Evolutionary conservation across 805 yeast genomes (phyloP).

Genomic region (Teunomyces panamensis): DNA sequence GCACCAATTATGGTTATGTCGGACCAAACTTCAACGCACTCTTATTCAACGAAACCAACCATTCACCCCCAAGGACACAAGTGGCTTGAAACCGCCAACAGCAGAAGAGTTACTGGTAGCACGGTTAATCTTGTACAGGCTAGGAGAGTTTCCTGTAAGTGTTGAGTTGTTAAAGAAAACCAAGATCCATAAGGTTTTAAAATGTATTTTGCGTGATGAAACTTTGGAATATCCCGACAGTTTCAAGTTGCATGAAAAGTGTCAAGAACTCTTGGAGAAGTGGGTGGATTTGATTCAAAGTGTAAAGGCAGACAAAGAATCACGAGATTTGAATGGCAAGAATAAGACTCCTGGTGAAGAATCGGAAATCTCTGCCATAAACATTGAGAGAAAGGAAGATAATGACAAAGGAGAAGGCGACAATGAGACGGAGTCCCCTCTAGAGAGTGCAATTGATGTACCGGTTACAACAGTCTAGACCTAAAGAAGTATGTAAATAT

Average conservation of each 20-base stretch:
- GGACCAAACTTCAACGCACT: slow-evolving; percentile 48
- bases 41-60: slow-evolving; percentile 45
- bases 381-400: slow-evolving; percentile 9
- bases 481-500: slow-evolving; percentile 3
- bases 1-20: slow-evolving; percentile 46
- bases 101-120: slow-evolving; percentile 43
- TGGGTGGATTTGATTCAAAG: slow-evolving; percentile 41
- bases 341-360: slow-evolving; percentile 5
- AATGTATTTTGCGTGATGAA: slow-evolving; percentile 42
- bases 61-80: slow-evolving; percentile 35
- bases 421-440: background rate
- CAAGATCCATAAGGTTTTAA: slow-evolving; percentile 51
- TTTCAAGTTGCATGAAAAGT: slow-evolving; percentile 45
- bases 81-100: slow-evolving; percentile 36
- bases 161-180: slow-evolving; percentile 41
- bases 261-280: slow-evolving; percentile 35
- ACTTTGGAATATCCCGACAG: slow-evolving; percentile 42
- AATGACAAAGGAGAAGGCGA: slow-evolving; percentile 2
- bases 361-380: slow-evolving; percentile 11
- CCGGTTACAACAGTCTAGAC: slow-evolving; percentile 9
- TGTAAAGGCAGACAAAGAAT: slow-evolving; percentile 31
- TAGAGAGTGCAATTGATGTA: slow-evolving; percentile 6
- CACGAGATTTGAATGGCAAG: slow-evolving; percentile 1
- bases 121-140: slow-evolving; percentile 36
- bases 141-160: slow-evolving; percentile 42